Conservation (phyloP, 352 stramenopile species). For the Phytophthora boehmeriae region DNA sequence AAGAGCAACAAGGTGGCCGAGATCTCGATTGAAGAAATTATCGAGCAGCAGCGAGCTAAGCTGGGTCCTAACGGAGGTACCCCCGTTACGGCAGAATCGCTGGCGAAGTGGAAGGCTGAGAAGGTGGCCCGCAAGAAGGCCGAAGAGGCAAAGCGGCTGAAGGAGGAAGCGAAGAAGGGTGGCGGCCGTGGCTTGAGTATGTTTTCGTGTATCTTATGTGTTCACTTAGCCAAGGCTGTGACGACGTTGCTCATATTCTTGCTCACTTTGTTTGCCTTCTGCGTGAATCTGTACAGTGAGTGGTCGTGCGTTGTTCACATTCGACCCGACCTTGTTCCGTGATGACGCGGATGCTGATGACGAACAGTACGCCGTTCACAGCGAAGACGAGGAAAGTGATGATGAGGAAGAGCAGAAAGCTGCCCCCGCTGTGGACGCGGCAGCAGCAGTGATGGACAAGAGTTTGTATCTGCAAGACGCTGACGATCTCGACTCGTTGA, state of each 20-base stretch:
- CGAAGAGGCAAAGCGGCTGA: constrained; percentile 83
- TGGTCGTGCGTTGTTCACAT: constrained; percentile 91
- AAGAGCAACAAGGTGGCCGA: constrained; percentile 85
- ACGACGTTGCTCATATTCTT: background rate
- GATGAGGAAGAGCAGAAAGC: constrained; percentile 53
- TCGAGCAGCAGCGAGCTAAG: constrained; percentile 89
- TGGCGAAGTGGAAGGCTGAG: constrained; percentile 91
- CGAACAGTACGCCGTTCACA: constrained; percentile 80
- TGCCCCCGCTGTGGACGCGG: constrained; percentile 45
- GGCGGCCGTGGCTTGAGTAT: constrained; percentile 84
- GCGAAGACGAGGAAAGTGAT: constrained; percentile 52
- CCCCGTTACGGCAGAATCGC: constrained; percentile 86
- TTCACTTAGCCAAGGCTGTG: background rate
- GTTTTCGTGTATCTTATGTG: constrained; percentile 27
- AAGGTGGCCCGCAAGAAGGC: constrained; percentile 76
- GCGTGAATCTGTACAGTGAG: constrained; percentile 67
- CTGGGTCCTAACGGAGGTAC: constrained; percentile 85
- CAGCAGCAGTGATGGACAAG: constrained; percentile 80
- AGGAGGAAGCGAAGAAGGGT: constrained; percentile 88
- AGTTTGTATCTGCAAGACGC: constrained; percentile 84
- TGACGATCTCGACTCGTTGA: constrained; percentile 78
- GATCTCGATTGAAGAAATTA: constrained; percentile 91
- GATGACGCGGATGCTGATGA: constrained; percentile 91
- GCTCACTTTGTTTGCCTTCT: constrained; percentile 12
- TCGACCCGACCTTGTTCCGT: constrained; percentile 90